Evolutionary conservation across 2,329 filamentous ascomycete genomes (phyloP).

Genomic region (Pseudogymnoascus sp.): DNA sequence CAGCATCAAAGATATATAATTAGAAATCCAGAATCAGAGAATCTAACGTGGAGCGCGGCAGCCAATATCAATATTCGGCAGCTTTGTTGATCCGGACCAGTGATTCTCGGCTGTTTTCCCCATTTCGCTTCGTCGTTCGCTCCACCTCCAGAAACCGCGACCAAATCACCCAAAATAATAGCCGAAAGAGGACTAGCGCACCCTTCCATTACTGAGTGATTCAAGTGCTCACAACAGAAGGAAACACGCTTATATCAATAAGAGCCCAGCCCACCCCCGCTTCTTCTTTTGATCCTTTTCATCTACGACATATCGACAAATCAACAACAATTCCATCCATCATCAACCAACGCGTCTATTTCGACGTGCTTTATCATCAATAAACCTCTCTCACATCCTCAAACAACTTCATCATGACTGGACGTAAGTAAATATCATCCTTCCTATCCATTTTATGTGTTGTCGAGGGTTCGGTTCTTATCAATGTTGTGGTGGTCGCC

Average conservation of each 20-base stretch:
- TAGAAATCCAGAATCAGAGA: not conserved
- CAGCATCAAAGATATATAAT: not conserved
- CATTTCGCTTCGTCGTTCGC: not conserved
- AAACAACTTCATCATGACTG: slow-evolving; percentile 53
- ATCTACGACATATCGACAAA: slow-evolving; percentile 17
- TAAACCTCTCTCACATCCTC: slow-evolving; percentile 24
- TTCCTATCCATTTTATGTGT: slow-evolving; percentile 13
- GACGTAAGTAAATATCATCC: slow-evolving; percentile 50
- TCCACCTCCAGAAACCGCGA: not conserved
- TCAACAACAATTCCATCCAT: slow-evolving; percentile 21
- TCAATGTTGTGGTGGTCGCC: slow-evolving; percentile 18
- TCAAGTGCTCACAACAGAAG: slow-evolving; percentile 8
- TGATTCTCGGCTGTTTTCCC: slow-evolving; percentile 5
- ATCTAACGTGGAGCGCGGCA: not conserved
- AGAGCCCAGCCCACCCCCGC: slow-evolving; percentile 16
- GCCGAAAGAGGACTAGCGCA: slow-evolving; percentile 19
- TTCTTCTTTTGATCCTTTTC: slow-evolving; percentile 19
- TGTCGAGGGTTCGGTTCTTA: slow-evolving; percentile 13
- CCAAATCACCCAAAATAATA: slow-evolving; percentile 9
- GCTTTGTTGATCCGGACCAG: not conserved
- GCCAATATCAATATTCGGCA: not conserved
- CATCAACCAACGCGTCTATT: slow-evolving; percentile 23
- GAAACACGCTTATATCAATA: slow-evolving; percentile 18
- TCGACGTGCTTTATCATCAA: slow-evolving; percentile 28
- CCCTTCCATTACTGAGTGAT: slow-evolving; percentile 17